A percentile compares a stretch with the other conserved stretches of the same genome.
Conservation (phyloP, 345 rosid genomes). For the Populus pruinosa region DNA sequence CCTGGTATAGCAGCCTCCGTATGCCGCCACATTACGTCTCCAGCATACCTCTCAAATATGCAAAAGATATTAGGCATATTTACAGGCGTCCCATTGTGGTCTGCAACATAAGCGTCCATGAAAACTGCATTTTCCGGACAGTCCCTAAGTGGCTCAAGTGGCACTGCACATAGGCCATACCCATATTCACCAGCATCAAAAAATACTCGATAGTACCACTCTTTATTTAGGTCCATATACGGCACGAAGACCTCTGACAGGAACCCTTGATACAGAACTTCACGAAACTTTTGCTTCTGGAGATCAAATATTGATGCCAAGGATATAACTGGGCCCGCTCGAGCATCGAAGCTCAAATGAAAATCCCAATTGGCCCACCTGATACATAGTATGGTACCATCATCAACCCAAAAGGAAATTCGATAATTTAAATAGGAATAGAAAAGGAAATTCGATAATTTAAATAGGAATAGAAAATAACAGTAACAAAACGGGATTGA, state of each 20-base stretch:
- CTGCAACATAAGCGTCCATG: neutral
- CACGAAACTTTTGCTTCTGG: neutral
- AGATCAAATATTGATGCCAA: neutral
- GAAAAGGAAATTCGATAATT: neutral
- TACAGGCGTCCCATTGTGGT: neutral
- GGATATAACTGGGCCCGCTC: neutral
- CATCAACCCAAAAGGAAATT: neutral
- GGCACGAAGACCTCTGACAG: neutral
- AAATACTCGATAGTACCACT: neutral
- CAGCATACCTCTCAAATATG: neutral
- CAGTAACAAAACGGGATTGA: too few species aligned
- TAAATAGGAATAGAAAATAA: neutral
- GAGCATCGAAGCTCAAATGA: neutral
- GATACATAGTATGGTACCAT: neutral
- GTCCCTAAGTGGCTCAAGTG: neutral
- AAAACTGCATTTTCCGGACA: neutral
- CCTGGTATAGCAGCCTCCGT: neutral
- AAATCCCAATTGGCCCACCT: neutral
- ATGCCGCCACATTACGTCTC: neutral
- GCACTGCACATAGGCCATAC: neutral
- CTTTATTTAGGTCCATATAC: neutral
- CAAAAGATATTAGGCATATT: neutral
- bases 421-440: neutral
- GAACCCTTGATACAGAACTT: neutral
- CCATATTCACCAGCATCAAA: neutral